phyloP scores from a whole-genome alignment of 371 early-diverging fungal species.

The Blastocladiella emersonii region DNA sequence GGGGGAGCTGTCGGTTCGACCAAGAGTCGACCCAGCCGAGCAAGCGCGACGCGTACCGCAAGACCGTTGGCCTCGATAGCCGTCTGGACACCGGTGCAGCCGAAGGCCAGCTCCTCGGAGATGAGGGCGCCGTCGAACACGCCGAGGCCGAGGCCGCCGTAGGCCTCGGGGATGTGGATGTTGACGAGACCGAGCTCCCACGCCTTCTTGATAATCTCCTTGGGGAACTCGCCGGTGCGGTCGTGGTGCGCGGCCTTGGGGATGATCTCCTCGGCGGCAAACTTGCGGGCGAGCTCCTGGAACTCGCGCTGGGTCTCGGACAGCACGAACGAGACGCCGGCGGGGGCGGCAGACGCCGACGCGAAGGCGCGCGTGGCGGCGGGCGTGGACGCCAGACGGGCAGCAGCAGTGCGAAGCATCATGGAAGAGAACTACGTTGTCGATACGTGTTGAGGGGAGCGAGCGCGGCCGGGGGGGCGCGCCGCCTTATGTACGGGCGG shows the following conservation, averaged over 20 bases:
- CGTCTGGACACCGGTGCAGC: constrained; percentile 92
- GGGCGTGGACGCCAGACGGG: not conserved
- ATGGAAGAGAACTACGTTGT: no score
- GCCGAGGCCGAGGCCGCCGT: constrained; percentile 76
- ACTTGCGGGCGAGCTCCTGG: constrained; percentile 86
- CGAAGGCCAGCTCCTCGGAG: constrained; percentile 82
- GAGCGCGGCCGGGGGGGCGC: no score
- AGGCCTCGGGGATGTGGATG: constrained; percentile 72
- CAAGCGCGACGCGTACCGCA: constrained; percentile 46
- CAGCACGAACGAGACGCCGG: constrained; percentile 40
- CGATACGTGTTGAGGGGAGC: no score
- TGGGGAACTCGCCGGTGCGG: constrained; percentile 78
- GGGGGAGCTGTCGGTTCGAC: no score
- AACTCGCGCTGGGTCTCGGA: constrained; percentile 71
- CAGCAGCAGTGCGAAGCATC: no score
- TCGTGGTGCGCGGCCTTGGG: constrained; percentile 92
- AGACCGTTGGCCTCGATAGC: constrained; percentile 92
- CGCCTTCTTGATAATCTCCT: constrained; percentile 82
- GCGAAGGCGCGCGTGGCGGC: not conserved
- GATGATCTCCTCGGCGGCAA: constrained; percentile 76
- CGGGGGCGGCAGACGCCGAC: not conserved
- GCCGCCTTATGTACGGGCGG: no score
- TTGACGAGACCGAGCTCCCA: constrained; percentile 93
- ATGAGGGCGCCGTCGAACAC: constrained; percentile 66
- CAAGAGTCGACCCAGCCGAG: no score